Evolutionary conservation across 73 alveolate genomes (phyloP).

Genomic region (Tetrahymena thermophila): DNA sequence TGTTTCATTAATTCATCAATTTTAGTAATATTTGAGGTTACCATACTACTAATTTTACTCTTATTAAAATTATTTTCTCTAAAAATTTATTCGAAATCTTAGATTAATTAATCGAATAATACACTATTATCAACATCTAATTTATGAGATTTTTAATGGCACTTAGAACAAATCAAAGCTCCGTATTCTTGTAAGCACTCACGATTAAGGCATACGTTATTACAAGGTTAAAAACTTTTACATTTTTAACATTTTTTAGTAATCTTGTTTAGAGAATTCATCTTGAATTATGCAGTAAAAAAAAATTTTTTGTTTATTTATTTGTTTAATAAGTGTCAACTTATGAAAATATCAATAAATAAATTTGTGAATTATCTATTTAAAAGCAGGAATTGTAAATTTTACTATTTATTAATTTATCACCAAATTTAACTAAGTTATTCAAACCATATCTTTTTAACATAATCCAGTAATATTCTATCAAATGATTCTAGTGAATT

Average conservation of each 20-base stretch:
- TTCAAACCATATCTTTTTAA: neutral
- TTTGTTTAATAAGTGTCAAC: no score
- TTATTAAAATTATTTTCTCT: neutral
- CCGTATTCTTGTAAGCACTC: neutral
- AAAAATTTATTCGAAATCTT: neutral
- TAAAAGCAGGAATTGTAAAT: neutral
- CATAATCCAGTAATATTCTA: neutral
- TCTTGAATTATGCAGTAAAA: no score
- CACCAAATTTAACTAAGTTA: no score
- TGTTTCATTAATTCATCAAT: neutral
- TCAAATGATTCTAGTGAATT: neutral
- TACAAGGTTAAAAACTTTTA: neutral
- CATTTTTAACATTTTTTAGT: neutral
- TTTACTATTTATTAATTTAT: neutral
- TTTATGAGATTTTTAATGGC: neutral
- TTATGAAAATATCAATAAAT: no score
- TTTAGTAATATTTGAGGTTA: neutral
- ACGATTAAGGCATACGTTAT: neutral
- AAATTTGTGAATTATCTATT: no score
- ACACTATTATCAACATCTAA: neutral
- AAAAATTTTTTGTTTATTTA: no score
- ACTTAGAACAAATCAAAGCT: neutral
- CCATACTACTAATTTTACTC: neutral
- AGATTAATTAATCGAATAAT: neutral
- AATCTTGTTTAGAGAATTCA: neutral